A percentile compares a stretch with the other conserved stretches of the same genome.
Evolutionary conservation across 2,329 filamentous ascomycete genomes (phyloP).

Genomic region (Chrysosporium keratinophilum): DNA sequence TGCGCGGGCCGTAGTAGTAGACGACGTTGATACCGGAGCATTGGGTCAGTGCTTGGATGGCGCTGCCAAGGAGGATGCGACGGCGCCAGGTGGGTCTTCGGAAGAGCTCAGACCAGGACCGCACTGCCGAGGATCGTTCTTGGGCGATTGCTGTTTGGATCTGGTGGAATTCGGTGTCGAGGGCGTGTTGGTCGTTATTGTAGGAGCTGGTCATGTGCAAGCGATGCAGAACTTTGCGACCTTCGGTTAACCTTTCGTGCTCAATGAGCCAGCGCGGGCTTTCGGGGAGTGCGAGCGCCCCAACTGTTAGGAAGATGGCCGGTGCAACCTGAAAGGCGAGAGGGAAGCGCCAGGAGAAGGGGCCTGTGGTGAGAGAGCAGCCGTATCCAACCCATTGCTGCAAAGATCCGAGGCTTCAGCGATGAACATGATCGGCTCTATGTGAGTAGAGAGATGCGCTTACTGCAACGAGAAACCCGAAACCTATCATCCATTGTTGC

Average conservation of each 20-base stretch:
- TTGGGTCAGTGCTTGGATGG: constrained; percentile 42
- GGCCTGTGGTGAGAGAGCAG: constrained; percentile 30
- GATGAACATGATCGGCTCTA: neutral
- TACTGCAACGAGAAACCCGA: constrained; percentile 36
- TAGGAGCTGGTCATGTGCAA: constrained; percentile 25
- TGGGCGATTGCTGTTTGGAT: constrained; percentile 34
- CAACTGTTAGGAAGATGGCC: constrained; percentile 28
- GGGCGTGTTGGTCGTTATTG: constrained; percentile 23
- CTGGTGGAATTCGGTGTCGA: constrained; percentile 36
- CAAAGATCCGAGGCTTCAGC: neutral
- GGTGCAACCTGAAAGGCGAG: constrained; percentile 33
- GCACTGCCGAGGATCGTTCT: constrained; percentile 28
- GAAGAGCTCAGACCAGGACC: constrained; percentile 35
- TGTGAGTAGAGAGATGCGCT: constrained; percentile 11
- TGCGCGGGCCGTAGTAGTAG: constrained; percentile 35
- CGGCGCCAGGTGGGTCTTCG: constrained; percentile 37
- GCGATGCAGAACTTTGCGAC: constrained; percentile 40
- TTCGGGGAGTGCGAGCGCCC: constrained; percentile 38
- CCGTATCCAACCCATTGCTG: constrained; percentile 40
- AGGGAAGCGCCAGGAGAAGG: constrained; percentile 30
- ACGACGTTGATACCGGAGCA: constrained; percentile 41
- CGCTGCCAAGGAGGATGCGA: constrained; percentile 39
- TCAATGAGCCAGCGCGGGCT: constrained; percentile 44
- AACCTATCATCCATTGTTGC: constrained; percentile 39
- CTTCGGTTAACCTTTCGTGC: constrained; percentile 36